A percentile compares a stretch with the other conserved stretches of the same genome.
These are phyloP conservation scores for Crotalaria pallida DNA, from an alignment of 306 rosid species.

Conservation along the genomic window DNA sequence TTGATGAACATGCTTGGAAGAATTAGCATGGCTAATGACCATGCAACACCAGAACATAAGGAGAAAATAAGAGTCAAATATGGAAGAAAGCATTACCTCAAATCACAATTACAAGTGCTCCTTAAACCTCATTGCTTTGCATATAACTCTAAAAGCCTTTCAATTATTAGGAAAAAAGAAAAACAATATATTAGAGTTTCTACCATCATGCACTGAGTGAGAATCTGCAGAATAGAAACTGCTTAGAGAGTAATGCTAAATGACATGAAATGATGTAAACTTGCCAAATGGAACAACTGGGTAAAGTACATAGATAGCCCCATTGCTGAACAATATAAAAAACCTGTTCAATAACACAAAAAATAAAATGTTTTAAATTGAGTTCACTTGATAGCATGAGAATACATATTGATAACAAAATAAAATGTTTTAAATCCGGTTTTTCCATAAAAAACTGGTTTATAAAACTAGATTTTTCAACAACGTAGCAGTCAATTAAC, in stretches of 20 bases:
- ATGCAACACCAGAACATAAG: background rate
- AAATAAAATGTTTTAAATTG: too few relatives aligned
- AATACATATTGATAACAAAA: too few relatives aligned
- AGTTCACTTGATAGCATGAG: too few relatives aligned
- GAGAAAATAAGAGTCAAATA: background rate
- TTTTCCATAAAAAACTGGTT: too few relatives aligned
- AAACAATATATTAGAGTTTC: background rate
- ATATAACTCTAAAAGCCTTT: constrained; percentile 13
- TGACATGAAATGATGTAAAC: constrained; percentile 26
- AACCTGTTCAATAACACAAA: too few relatives aligned
- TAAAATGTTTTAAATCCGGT: too few relatives aligned
- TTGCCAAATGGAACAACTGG: too few relatives aligned
- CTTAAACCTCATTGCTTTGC: constrained; percentile 5
- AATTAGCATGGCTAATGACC: background rate
- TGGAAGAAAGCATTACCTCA: constrained; percentile 28
- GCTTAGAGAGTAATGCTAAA: constrained; percentile 17
- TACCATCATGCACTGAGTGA: constrained; percentile 17
- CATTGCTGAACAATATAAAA: too few relatives aligned
- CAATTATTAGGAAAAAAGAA: background rate
- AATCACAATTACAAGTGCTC: constrained; percentile 17
- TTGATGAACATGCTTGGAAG: background rate
- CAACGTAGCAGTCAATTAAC: too few relatives aligned
- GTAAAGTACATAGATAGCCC: too few relatives aligned
- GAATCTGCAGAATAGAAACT: constrained; percentile 5
- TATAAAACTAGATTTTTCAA: too few relatives aligned